Evolutionary conservation across 371 early-diverging fungal species (phyloP).

Genomic region (Syncephalastrum monosporum): DNA sequence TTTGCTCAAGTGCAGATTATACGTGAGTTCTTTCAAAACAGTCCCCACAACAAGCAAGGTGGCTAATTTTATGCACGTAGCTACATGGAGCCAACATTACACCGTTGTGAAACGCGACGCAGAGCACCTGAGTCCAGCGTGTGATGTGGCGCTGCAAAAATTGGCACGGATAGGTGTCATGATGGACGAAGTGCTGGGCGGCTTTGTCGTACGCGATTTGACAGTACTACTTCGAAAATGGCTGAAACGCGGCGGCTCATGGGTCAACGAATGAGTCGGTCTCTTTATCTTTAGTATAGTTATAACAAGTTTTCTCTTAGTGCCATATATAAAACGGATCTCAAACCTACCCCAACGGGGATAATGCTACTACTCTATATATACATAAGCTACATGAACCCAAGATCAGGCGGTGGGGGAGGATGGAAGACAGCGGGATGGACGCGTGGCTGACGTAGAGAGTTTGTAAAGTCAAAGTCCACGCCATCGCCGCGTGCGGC

Average conservation of each 20-base stretch:
- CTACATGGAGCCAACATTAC: constrained; percentile 39
- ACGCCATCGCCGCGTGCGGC: too few relatives aligned
- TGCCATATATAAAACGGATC: too few relatives aligned
- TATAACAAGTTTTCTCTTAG: too few relatives aligned
- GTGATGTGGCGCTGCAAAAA: constrained; percentile 31
- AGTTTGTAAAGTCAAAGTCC: too few relatives aligned
- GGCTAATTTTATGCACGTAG: constrained; percentile 16
- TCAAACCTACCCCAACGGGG: too few relatives aligned
- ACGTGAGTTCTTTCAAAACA: constrained; percentile 14
- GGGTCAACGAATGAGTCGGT: constrained; percentile 47
- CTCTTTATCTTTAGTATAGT: constrained; percentile 14
- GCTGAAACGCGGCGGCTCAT: constrained; percentile 49
- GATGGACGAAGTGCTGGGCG: constrained; percentile 38
- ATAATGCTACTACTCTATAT: too few relatives aligned
- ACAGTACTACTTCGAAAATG: constrained; percentile 49
- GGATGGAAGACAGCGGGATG: too few relatives aligned
- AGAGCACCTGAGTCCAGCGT: constrained; percentile 23
- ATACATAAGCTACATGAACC: too few relatives aligned
- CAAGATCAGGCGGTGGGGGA: too few relatives aligned
- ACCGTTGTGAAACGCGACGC: constrained; percentile 16
- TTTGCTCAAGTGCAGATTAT: constrained; percentile 39
- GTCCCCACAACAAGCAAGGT: too few relatives aligned
- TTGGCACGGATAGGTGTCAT: constrained; percentile 35
- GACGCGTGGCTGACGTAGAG: too few relatives aligned
- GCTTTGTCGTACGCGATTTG: constrained; percentile 47